These are phyloP conservation scores for Tetrapisispora namnaoensis DNA, from an alignment of 805 yeast species.

Conservation along the genomic window DNA sequence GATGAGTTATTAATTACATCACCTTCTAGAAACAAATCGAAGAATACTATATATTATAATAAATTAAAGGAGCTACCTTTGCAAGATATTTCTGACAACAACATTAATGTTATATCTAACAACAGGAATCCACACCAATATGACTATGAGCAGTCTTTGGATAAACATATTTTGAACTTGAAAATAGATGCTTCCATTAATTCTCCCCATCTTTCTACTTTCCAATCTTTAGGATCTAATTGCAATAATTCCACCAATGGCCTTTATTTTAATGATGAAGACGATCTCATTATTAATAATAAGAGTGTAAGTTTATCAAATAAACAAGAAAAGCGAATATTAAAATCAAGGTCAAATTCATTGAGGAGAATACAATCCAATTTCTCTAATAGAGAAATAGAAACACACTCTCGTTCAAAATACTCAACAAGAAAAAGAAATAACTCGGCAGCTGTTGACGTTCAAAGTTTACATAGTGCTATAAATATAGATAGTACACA, in stretches of 20 bases:
- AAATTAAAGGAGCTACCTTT: neutral
- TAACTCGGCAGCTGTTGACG: neutral
- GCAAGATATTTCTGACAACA: neutral
- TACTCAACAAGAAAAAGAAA: neutral
- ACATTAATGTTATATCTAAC: neutral
- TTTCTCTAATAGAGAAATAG: neutral
- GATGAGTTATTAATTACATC: neutral
- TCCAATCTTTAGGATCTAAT: neutral
- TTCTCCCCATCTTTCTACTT: neutral
- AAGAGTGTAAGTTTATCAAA: neutral
- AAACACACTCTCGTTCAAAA: neutral
- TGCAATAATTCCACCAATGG: neutral
- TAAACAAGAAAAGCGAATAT: neutral
- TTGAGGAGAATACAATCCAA: neutral
- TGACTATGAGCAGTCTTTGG: neutral
- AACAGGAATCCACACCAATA: too few relatives aligned
- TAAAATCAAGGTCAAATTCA: conserved; percentile 1
- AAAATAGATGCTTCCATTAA: neutral
- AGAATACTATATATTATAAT: neutral
- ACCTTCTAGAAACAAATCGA: neutral
- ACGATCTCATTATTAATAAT: neutral
- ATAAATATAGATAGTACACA: neutral
- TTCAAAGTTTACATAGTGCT: neutral
- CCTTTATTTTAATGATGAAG: neutral
- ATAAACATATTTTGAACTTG: neutral